Base-by-base conservation (phyloP, 345 rosid genomes). In the Syzygium aqueum region DNA sequence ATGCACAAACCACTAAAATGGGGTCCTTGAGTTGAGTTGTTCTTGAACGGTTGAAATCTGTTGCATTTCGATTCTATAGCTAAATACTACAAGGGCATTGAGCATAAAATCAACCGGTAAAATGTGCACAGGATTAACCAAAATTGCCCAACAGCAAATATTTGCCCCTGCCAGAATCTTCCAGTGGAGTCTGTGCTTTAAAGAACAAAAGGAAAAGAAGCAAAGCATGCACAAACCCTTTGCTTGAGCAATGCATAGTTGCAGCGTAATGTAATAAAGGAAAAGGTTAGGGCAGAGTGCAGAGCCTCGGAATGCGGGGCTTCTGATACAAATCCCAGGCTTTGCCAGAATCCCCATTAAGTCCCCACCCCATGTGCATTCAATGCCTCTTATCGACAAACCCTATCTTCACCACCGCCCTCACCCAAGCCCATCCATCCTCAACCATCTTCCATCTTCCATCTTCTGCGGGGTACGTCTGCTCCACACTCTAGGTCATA, bases 311-410 rank as follows among this genome's bases (percentile, higher is more conserved):
- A 14, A 43, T 50, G 51, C 49, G 83, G 43, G 61, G 61, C 23
- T 37, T 43, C 80, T 82, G 61, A 49, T 84, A 11, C 46, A 82
- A 49, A 57, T 28, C 49, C 49, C 82, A 73, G 80, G 82, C 82
- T 37, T 61, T 63, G 84, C 86, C 65, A 82, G 84, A 88, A 88
- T 86, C 86, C 40, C 53, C 84, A 78, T 57, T 12, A 56, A 86
- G 40, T 4, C 77, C 53, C 50, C 40, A 61, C 51, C 84, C 83
- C 88, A 89, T 77, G 90, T 40, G 87, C 92, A 89, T 89, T 86
- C 89, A 90, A 86, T 89, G 88, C 85, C 28, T 85, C 89, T 84
- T 37, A 87, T 87, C 86, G 82, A 73, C 82, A 12, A 87, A 84
- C 85, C 90, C 85, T 61, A 67, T 59, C 89, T 83, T 51, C 84